Percentiles rank a stretch among this genome's conserved stretches.
These are phyloP conservation scores for Fusarium algeriense DNA, from an alignment of 2,329 filamentous ascomycete species.

Conservation along the genomic window DNA sequence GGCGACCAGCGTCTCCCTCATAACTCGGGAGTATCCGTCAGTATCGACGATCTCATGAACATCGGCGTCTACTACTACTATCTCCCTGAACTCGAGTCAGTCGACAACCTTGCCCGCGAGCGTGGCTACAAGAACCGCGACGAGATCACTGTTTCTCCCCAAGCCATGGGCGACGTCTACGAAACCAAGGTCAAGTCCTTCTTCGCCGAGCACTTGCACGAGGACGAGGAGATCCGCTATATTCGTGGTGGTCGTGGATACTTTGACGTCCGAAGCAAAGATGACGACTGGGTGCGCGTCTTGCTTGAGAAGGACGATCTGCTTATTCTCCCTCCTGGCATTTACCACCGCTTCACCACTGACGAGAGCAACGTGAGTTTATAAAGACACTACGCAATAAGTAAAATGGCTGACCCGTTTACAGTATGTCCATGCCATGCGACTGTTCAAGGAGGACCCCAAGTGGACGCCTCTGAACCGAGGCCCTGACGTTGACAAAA, in stretches of 20 bases:
- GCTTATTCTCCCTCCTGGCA: constrained; percentile 92
- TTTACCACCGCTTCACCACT: constrained; percentile 98
- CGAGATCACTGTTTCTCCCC: constrained; percentile 88
- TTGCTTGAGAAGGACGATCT: constrained; percentile 86
- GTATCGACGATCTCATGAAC: constrained; percentile 72
- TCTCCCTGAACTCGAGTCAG: constrained; percentile 72
- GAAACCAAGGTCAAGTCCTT: constrained; percentile 95
- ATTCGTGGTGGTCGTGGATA: constrained; percentile 89
- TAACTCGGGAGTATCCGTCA: constrained; percentile 81
- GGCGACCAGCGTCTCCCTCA: constrained; percentile 94
- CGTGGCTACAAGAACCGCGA: constrained; percentile 95
- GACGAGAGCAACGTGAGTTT: constrained; percentile 85
- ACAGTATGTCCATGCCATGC: constrained; percentile 95
- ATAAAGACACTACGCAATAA: rapidly evolving
- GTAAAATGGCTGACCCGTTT: background rate
- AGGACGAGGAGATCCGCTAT: constrained; percentile 98
- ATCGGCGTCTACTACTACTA: constrained; percentile 86
- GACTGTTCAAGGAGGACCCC: constrained; percentile 97
- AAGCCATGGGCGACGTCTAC: constrained; percentile 86
- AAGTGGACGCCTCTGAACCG: constrained; percentile 98
- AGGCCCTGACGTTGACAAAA: constrained; percentile 79
- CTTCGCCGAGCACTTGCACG: constrained; percentile 95
- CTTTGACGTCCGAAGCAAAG: constrained; percentile 88
- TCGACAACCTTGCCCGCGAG: constrained; percentile 79
- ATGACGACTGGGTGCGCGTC: constrained; percentile 91